phyloP scores from a whole-genome alignment of 192 early-diverging fungal genomes.

The Backusella luteola region DNA sequence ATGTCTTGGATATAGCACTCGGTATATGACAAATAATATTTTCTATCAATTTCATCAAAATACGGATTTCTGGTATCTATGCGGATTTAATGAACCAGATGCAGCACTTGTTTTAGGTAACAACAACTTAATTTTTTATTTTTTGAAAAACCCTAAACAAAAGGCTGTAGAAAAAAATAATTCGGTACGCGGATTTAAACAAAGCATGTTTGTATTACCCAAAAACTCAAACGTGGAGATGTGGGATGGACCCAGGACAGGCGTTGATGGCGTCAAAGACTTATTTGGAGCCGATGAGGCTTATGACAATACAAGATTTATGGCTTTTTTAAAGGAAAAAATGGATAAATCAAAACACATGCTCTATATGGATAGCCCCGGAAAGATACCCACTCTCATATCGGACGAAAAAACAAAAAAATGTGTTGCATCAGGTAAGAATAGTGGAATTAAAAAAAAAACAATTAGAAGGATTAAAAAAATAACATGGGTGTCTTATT shows the following conservation, averaged over 20 bases:
- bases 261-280: slow-evolving; percentile 71
- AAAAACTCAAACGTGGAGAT: slow-evolving; percentile 72
- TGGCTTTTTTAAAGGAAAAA: slow-evolving; percentile 8
- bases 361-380: slow-evolving; percentile 33
- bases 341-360: slow-evolving; percentile 21
- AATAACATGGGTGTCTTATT: not conserved
- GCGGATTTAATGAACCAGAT: slow-evolving; percentile 91
- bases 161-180: slow-evolving; percentile 43
- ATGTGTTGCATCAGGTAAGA: slow-evolving; percentile 21
- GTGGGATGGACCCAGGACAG: slow-evolving; percentile 93
- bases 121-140: not conserved
- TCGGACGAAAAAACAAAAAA: slow-evolving; percentile 7
- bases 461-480: not conserved
- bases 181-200: slow-evolving; percentile 64
- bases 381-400: slow-evolving; percentile 10
- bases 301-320: slow-evolving; percentile 30
- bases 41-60: slow-evolving; percentile 96
- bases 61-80: slow-evolving; percentile 87
- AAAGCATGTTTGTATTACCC: slow-evolving; percentile 86
- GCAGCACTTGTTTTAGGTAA: slow-evolving; percentile 69
- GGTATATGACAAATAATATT: slow-evolving; percentile 87
- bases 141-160: not conserved
- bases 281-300: slow-evolving; percentile 81
- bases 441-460: not conserved
- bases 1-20: slow-evolving; percentile 70